Base-by-base conservation (phyloP, 2,329 filamentous ascomycete species). In the Parastagonospora nodorum region DNA sequence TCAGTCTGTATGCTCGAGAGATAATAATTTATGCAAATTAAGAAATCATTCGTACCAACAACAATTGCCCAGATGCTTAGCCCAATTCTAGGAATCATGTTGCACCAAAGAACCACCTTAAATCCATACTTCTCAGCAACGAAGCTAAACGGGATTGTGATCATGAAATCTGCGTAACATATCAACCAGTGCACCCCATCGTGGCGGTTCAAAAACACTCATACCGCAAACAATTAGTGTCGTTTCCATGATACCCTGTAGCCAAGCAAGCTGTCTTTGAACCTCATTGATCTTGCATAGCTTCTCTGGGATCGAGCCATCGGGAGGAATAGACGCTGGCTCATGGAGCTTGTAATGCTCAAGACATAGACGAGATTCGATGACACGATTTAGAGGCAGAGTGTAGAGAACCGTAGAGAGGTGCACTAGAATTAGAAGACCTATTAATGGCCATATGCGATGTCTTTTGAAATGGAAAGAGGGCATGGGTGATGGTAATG, bases 251-350 rank as follows among this genome's bases (percentile, higher is more conserved):
- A 69, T 65, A 0, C 82, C 82, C 50, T 82, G 79, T 4, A 84
- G 72, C 73, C 78, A 77, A 2, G 82, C 83, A 8, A 85, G 69
- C 12, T 71, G 69, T 47, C 77, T 71, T 61, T 84, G 82, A 5
- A 85, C 74, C 10, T 63, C 64, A 49, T 83, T 76, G 8, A 81
- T 63, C 60, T 85, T 85, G 67, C 83, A 85, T 3, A 82, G 62
- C 50, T 74, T 67, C 64, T 85, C 83, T 1, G 77, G 73, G 1
- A 85, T 67, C 16, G 66, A 66, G 4, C 77, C 78, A 44, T 74
- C 72, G 0, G 66, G 38, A 1, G 46, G 55, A 10, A 77, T 64
- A 4, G 57, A 51, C 0, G 69, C 65, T 1, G 77, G 77, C 8
- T 82, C 75, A 2, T 74, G 65, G 7, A 46, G 55, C 11, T 51